Conservation (phyloP, 176 grass and related monocot genomes). For the Triticum monococcum region DNA sequence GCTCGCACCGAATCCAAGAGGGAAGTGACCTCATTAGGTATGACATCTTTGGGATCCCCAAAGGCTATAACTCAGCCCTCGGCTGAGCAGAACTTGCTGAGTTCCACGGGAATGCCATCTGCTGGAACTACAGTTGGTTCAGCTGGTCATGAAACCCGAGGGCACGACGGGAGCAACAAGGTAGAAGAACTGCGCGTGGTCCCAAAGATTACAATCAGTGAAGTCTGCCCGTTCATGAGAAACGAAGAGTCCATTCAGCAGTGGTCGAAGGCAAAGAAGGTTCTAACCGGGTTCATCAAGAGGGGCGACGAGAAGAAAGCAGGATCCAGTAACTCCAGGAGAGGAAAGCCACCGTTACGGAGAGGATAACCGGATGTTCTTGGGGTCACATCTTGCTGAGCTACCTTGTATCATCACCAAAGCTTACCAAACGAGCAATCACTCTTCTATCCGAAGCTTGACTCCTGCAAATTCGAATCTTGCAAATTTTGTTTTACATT, state of each 20-base stretch:
- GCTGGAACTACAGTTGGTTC: not conserved
- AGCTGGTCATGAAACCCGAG: not conserved
- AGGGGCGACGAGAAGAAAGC: slow-evolving; percentile 47
- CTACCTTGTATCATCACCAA: not conserved
- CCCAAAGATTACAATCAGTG: slow-evolving; percentile 69
- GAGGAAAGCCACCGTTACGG: slow-evolving; percentile 36
- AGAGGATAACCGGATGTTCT: slow-evolving; percentile 16
- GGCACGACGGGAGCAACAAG: slow-evolving; percentile 10
- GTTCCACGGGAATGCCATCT: not conserved
- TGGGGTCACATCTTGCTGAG: not conserved
- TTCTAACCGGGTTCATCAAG: slow-evolving; percentile 64
- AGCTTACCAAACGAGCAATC: not conserved
- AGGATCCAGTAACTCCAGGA: slow-evolving; percentile 30
- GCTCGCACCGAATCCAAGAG: not conserved
- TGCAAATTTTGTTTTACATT: slow-evolving; percentile 7
- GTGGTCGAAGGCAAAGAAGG: slow-evolving; percentile 75
- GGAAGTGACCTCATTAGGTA: not conserved
- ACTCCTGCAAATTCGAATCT: not conserved
- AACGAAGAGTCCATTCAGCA: slow-evolving; percentile 67
- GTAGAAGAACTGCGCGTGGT: slow-evolving; percentile 38
- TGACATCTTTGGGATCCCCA: not conserved
- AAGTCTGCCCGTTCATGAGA: slow-evolving; percentile 96
- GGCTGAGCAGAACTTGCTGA: not conserved
- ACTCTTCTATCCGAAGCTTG: not conserved
- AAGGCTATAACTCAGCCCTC: not conserved